Conservation (phyloP, 257 asterid species). For the Ligustrum vulgare region DNA sequence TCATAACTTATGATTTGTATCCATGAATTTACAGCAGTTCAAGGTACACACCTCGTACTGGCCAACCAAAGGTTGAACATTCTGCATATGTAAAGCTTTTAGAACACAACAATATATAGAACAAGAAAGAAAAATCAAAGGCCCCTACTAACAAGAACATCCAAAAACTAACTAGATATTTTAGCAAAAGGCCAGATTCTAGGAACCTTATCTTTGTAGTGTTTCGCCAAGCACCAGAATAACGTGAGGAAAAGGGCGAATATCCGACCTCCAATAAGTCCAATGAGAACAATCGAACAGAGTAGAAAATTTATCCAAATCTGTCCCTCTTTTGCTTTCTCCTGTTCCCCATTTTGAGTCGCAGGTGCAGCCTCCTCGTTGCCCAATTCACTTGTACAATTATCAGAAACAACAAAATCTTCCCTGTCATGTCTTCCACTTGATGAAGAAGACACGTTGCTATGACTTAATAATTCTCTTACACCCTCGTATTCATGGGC, state of each 20-base stretch:
- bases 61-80: constrained; percentile 30
- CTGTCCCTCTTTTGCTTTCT: not conserved
- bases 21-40: constrained; percentile 36
- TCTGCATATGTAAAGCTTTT: constrained; percentile 20
- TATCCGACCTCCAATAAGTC: constrained; percentile 47
- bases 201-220: constrained; percentile 24
- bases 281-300: constrained; percentile 53
- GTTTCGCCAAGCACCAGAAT: constrained; percentile 46
- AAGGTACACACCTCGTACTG: constrained; percentile 26
- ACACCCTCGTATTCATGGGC: constrained; percentile 1
- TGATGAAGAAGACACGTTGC: constrained; percentile 26
- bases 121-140: constrained; percentile 5
- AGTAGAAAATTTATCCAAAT: constrained; percentile 35
- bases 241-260: constrained; percentile 54
- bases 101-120: constrained; percentile 13
- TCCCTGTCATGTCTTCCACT: constrained; percentile 18
- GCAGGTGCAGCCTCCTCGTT: constrained; percentile 10
- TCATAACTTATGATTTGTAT: constrained; percentile 15
- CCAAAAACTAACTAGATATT: constrained; percentile 20
- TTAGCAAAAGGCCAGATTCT: constrained; percentile 10
- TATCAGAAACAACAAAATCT: not conserved
- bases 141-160: constrained; percentile 1
- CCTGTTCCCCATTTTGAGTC: constrained; percentile 4
- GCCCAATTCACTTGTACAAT: not conserved
- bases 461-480: constrained; percentile 7